Base-by-base conservation (phyloP, 257 asterid species). In the Gentiana dahurica region DNA sequence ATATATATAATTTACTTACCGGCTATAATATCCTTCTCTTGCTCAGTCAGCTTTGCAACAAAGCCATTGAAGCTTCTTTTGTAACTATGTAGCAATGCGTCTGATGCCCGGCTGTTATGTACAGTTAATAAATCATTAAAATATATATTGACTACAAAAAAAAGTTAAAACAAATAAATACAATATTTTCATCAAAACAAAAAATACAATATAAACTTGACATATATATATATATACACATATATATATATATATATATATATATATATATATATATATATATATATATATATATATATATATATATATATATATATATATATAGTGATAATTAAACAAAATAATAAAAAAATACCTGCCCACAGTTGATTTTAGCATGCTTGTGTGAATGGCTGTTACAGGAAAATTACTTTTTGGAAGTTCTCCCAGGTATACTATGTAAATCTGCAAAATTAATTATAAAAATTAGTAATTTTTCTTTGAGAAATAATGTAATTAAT, bases 21-120 rank as follows among this genome's bases (percentile, higher is more conserved):
- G 15, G 83, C 77, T 58, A 80, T 56, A 64, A 55, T 73, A 4
- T 71, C 61, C 45, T 56, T 80, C 54, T 83, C 87, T 38, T 74
- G 72, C 52, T 75, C 79, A 1, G 83, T 75, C 24, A 83, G 66
- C 65, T 53, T 73, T 34, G 92, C 85, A 4, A 73, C 81, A 48
- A 81, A 79, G 59, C 86, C 85, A 60, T 77, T 84, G 81, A 84
- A 79, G 76, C 94, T 84, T 71, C 79, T 76, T 65, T 53, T 45
- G 56, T 66, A 66, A 32, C 71, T 66, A 54, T 59, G 54, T 12
- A 59, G 61, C 45, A 59, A 43, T 52, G 65, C 61, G 33, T 66
- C 65, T 10, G 65, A 61, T 32, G 61, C 71, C 37, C 65, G 61
- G 57, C 71, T 60, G 72, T 81, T 73, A 73, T 4, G 61, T 57